Base-by-base conservation (phyloP, 805 yeast genomes). In the Wickerhamomyces rabaulensis region DNA sequence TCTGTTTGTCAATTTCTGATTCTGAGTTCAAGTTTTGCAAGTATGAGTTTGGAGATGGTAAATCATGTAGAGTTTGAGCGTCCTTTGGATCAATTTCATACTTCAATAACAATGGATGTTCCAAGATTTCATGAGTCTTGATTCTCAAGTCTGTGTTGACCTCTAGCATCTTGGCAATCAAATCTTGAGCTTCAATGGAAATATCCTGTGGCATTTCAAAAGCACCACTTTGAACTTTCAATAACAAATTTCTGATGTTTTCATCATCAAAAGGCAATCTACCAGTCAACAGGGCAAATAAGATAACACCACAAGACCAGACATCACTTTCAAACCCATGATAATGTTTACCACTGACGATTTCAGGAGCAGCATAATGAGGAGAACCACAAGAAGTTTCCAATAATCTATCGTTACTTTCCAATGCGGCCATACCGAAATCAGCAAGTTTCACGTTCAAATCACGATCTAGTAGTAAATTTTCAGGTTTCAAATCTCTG, bases 341-440 rank as follows among this genome's bases (percentile, higher is more conserved):
- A 58, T 87, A 87, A 46, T 79, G 78, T 57, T 78, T 76, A 16
- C 94, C 92, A 57, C 82, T 75, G 17, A 87, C 92, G 52, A 87
- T 86, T 65, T 87, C 95, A 0, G 95, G 95, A 3, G 95, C 87
- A 7, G 94, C 94, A 64, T 87, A 87, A 68, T 87, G 95, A 17
- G 95, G 95, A 20, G 91, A 84, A 4, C 95, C 95, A 69, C 95
- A 87, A 15, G 88, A 80, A 5, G 95, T 87, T 63, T 84, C 89
- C 44, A 87, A 69, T 45, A 87, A 67, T 62, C 78, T 78, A 45
- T 82, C 87, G 47, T 79, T 79, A 51, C 81, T 75, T 62, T 87
- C 92, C 50, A 87, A 69, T 20, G 94, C 94, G 23, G 95, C 95
- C 95, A 87, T 87, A 46, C 95, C 95, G 60, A 87, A 87, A 67